Conservation (phyloP, 495 filamentous ascomycete species). For the Acidiella bohemica region DNA sequence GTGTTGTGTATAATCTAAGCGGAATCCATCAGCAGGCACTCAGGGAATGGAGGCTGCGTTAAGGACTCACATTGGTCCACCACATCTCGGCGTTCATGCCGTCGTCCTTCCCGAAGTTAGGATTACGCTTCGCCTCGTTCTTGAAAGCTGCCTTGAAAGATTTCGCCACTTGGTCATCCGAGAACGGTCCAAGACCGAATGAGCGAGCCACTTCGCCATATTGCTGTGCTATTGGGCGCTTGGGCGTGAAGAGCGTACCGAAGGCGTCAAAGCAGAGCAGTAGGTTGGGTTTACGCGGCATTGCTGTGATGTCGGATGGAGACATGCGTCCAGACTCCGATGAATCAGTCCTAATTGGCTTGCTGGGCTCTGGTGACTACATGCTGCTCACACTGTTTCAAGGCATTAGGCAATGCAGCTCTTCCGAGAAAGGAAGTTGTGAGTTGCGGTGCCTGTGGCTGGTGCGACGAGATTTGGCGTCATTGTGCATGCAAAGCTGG, state of each 20-base stretch:
- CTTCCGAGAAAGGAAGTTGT: no score
- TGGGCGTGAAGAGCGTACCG: slow-evolving; percentile 58
- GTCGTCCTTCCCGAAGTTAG: slow-evolving; percentile 54
- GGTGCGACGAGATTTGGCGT: no score
- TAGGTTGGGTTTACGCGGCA: slow-evolving; percentile 31
- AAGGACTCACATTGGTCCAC: slow-evolving; percentile 47
- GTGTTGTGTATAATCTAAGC: slow-evolving; percentile 34
- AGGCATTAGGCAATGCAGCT: no score
- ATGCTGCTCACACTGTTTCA: no score
- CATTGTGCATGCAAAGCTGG: no score
- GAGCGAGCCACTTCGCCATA: slow-evolving; percentile 46
- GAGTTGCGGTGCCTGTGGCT: no score
- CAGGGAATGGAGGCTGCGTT: background rate
- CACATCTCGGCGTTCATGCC: slow-evolving; percentile 46
- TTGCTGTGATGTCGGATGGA: background rate
- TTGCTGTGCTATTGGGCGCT: slow-evolving; percentile 42
- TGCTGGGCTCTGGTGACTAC: no score
- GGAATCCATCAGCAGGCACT: background rate
- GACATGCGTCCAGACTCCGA: no score
- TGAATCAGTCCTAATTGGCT: no score
- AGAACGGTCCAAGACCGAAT: slow-evolving; percentile 37
- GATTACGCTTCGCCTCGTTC: slow-evolving; percentile 34
- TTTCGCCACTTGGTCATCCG: slow-evolving; percentile 26
- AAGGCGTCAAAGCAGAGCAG: slow-evolving; percentile 67
- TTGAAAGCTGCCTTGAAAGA: slow-evolving; percentile 41